Evolutionary conservation across 2,329 filamentous ascomycete genomes (phyloP).

Genomic region (Trichoderma cornu-damae): DNA sequence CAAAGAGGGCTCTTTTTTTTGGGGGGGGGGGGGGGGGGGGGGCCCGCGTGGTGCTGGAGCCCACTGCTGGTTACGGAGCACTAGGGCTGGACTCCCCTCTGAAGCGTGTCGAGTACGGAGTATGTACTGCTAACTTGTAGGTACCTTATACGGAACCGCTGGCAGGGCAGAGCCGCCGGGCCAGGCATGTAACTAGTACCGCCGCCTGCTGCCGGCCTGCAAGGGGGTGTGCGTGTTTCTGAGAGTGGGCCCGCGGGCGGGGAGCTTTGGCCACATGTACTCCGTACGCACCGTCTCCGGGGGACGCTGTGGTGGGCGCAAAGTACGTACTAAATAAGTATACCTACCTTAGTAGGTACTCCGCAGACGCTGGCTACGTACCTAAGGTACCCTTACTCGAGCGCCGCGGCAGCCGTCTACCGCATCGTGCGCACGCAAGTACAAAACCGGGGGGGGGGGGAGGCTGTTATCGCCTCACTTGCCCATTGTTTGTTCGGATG

Average conservation of each 20-base stretch:
- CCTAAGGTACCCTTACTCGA: not conserved
- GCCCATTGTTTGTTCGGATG: not conserved
- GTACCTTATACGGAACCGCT: too few species aligned
- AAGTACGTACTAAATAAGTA: too few species aligned
- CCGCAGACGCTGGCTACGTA: not conserved
- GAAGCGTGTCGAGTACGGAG: not conserved
- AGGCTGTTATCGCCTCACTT: slow-evolving; percentile 11
- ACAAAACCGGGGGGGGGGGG: too few species aligned
- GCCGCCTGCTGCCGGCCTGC: not conserved
- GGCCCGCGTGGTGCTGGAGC: not conserved
- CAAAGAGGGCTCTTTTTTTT: not conserved
- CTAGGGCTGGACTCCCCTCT: not conserved
- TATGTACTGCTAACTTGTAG: too few species aligned
- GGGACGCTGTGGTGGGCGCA: not conserved
- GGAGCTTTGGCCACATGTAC: not conserved
- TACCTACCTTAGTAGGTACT: too few species aligned
- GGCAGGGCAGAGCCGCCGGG: too few species aligned
- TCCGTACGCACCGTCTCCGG: slow-evolving; percentile 1
- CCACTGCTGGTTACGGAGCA: too few species aligned
- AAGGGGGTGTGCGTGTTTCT: not conserved
- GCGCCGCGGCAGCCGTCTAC: not conserved
- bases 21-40: not conserved
- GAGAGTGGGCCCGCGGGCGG: not conserved
- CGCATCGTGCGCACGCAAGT: not conserved
- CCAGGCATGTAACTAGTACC: too few species aligned